Evolutionary conservation across 352 stramenopile genomes (phyloP), one percentile per base, ranked within the genome.

Genomic region (Halophytophthora polymorphica): DNA sequence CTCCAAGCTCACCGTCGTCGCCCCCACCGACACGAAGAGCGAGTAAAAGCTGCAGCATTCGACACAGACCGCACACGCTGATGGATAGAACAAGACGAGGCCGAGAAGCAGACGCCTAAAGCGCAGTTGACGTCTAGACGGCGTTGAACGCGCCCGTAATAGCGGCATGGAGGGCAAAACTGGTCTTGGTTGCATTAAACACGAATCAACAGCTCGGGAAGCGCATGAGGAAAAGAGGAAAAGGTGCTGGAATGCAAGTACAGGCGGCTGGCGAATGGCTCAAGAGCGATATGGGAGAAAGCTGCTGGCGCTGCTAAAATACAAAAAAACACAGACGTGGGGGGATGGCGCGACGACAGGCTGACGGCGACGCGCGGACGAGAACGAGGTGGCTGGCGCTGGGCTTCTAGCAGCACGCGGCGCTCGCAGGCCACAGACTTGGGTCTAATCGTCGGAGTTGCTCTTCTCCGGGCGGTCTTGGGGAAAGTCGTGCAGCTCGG

Each of bases 251-350:
- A 47, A 49, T 66, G 66, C 46, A 64, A 73, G 54, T 66, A 71
- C 57, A 72, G 48, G 41, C 36, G 45, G 58, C 64, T 60, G 44
- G 47, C 52, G 64, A n/a, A n/a, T 31, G 25, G 25, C 25, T 31
- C 25, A 31, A 31, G 25, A 31, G 25, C 25, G n/a, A 31, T 31
- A 31, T 31, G 52, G 56, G 17, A 45, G 61, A 22, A 56, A 54
- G 35, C 51, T 66, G 18, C 34, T 46, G 31, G 52, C 65, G 53
- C 43, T 56, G 59, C 69, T 69, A 72, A 66, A 69, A 66, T 72
- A 72, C 58, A 71, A 49, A 65, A n/a, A n/a, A n/a, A n/a, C n/a
- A n/a, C 53, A 61, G 46, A 63, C 56, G 44, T 31, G 25, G 25
- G 25, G n/a, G n/a, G n/a, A n/a, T n/a, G n/a, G 25, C 25, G 25